A percentile compares a stretch with the other conserved stretches of the same genome.
phyloP scores from a whole-genome alignment of 192 early-diverging fungal species.

The Ambispora gerdemannii region DNA sequence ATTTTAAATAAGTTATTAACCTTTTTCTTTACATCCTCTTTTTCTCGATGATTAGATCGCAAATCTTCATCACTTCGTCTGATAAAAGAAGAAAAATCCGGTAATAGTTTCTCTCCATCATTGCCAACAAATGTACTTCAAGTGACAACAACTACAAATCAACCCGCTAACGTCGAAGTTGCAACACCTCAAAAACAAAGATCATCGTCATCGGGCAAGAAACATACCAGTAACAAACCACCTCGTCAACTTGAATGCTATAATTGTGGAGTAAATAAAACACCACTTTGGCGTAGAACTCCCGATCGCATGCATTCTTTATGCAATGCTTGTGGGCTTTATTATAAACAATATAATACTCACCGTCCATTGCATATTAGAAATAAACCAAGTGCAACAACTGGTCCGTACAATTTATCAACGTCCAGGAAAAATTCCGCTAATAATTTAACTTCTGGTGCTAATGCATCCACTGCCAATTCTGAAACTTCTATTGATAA shows the following conservation, averaged over 20 bases:
- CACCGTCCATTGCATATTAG: slow-evolving; percentile 60
- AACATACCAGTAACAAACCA: slow-evolving; percentile 39
- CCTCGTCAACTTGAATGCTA: slow-evolving; percentile 58
- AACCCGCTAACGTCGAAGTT: background rate
- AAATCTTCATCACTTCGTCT: slow-evolving; percentile 7
- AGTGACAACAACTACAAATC: background rate
- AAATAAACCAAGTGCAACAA: slow-evolving; percentile 44
- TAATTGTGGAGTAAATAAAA: slow-evolving; percentile 74
- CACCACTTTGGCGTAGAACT: slow-evolving; percentile 78
- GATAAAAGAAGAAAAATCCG: background rate
- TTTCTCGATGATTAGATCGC: background rate
- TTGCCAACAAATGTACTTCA: background rate
- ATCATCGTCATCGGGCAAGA: slow-evolving; percentile 42
- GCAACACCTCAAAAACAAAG: slow-evolving; percentile 9
- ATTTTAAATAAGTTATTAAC: background rate
- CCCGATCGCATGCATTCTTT: slow-evolving; percentile 72
- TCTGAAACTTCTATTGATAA: slow-evolving; percentile 12
- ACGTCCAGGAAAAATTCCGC: slow-evolving; percentile 24
- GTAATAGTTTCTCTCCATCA: background rate
- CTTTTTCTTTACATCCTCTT: background rate
- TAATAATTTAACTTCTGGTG: background rate
- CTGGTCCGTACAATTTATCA: slow-evolving; percentile 40
- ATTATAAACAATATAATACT: slow-evolving; percentile 60
- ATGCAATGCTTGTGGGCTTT: slow-evolving; percentile 80
- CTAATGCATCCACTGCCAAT: background rate